A percentile compares a stretch with the other conserved stretches of the same genome.
phyloP scores from a whole-genome alignment of 108 stramenopile genomes.

The Schizochytrium sp. region DNA sequence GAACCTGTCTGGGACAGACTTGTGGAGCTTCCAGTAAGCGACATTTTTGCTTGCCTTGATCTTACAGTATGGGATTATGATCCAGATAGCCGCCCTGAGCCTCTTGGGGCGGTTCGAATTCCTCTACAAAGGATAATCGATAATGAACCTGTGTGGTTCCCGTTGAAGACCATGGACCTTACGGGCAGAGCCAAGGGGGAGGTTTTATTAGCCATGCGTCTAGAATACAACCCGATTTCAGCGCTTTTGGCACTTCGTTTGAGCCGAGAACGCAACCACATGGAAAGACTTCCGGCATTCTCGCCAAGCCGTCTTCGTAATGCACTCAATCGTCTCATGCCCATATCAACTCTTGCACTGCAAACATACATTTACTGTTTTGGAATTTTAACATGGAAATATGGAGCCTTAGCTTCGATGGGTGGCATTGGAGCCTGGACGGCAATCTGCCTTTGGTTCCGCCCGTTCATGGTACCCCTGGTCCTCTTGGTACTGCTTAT shows the following conservation, averaged over 20 bases:
- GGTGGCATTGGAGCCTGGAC: constrained; percentile 1
- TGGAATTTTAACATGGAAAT: constrained; percentile 22
- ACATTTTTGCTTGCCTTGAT: constrained; percentile 21
- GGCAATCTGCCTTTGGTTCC: constrained; percentile 3
- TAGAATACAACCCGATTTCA: background rate
- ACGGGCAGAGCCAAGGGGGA: constrained; percentile 28
- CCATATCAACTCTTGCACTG: background rate
- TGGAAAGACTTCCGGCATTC: background rate
- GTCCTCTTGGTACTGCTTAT: background rate
- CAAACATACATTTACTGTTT: background rate
- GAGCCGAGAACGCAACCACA: background rate
- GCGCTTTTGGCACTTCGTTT: background rate
- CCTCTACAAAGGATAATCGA: background rate
- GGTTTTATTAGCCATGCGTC: background rate
- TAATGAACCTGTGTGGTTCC: background rate
- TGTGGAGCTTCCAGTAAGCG: constrained; percentile 22
- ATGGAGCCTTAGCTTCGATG: background rate
- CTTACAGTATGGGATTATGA: constrained; percentile 33
- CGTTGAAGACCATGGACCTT: constrained; percentile 12
- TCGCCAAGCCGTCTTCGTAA: background rate
- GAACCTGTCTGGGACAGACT: constrained; percentile 44
- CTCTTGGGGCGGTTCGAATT: background rate
- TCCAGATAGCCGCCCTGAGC: constrained; percentile 10
- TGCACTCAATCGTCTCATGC: constrained; percentile 20
- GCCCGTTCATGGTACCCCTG: background rate